Evolutionary conservation across 2,329 filamentous ascomycete genomes (phyloP).

Genomic region (Diplodia sapinea): DNA sequence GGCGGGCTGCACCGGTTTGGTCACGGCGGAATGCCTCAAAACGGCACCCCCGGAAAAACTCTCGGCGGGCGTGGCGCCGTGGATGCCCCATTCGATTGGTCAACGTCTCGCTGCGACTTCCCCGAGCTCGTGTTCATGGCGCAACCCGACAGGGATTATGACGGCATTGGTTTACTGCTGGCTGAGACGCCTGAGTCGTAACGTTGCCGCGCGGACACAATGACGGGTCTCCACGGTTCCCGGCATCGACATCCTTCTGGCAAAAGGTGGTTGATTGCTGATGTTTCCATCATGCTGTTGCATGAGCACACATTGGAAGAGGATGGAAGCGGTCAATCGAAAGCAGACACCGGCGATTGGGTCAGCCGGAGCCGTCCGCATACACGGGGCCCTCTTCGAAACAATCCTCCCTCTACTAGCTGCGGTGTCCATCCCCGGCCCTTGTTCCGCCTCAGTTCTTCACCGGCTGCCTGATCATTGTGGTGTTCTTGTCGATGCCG

Average conservation of each 20-base stretch:
- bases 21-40: neutral
- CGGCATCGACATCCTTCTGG: neutral
- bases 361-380: too few relatives aligned
- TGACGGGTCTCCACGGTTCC: neutral
- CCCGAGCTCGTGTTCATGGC: neutral
- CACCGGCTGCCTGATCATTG: constrained; percentile 40
- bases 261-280: neutral
- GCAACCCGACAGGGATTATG: neutral
- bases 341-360: neutral
- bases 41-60: neutral
- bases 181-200: neutral
- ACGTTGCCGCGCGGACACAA: neutral
- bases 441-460: constrained; percentile 9
- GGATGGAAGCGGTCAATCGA: too few relatives aligned
- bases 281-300: neutral
- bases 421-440: neutral
- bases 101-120: neutral
- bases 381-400: neutral
- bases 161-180: neutral
- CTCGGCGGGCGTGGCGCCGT: neutral
- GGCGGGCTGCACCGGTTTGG: neutral
- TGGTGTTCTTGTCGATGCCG: constrained; percentile 40
- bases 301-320: neutral
- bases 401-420: neutral
- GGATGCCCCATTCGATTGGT: neutral